Percentiles rank a stretch among this genome's conserved stretches.
phyloP scores from a whole-genome alignment of 192 early-diverging fungal species.

The Coemansia sp. region DNA sequence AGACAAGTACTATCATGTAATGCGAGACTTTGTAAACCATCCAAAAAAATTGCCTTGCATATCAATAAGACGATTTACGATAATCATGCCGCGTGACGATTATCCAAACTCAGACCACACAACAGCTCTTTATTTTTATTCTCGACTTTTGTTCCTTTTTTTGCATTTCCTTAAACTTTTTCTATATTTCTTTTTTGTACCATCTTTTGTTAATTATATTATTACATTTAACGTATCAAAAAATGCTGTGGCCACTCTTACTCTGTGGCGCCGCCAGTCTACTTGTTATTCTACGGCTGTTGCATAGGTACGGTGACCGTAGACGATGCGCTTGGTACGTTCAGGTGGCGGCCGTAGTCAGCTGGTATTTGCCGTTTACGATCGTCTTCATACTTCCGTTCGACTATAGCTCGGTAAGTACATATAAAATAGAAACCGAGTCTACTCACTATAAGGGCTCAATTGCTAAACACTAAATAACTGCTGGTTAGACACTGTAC shows the following conservation, averaged over 20 bases:
- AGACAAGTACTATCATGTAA: too few species aligned
- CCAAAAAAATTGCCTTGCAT: too few species aligned
- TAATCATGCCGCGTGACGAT: too few species aligned
- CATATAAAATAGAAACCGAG: neutral
- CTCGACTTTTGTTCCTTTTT: neutral
- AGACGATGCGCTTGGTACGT: conserved; percentile 84
- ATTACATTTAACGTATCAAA: neutral
- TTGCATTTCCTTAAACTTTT: neutral
- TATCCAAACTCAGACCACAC: too few species aligned
- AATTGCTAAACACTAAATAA: neutral
- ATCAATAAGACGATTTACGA: too few species aligned
- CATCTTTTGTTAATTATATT: neutral
- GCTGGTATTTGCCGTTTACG: conserved; percentile 92
- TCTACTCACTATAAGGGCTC: neutral
- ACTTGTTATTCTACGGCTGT: conserved; percentile 60
- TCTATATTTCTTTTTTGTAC: neutral
- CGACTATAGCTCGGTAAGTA: conserved; percentile 74
- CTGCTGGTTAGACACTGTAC: conserved; percentile 67
- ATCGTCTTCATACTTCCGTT: conserved; percentile 89
- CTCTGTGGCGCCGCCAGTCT: conserved; percentile 59
- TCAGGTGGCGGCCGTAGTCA: conserved; percentile 69
- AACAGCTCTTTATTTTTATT: neutral
- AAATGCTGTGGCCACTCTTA: conserved; percentile 57
- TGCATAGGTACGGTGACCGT: conserved; percentile 82
- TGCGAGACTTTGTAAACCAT: too few species aligned